These are phyloP conservation scores for Groenewaldozyma tartarivorans DNA, from an alignment of 805 yeast species.

Conservation along the genomic window DNA sequence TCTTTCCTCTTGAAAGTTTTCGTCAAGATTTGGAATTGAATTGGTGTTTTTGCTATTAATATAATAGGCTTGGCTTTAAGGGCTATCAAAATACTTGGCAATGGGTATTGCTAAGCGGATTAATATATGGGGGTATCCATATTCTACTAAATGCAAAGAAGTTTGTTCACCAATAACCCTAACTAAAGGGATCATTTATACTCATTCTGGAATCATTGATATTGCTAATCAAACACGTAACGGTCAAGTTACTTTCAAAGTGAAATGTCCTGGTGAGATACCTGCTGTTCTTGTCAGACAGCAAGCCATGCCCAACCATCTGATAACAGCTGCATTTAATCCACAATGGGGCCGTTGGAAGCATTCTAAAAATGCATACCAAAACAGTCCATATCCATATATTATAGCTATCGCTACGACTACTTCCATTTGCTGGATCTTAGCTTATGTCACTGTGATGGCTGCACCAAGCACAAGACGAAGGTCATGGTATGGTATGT, in stretches of 20 bases:
- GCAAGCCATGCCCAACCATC: no score
- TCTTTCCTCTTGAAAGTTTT: no score
- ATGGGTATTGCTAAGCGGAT: no score
- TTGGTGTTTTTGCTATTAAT: no score
- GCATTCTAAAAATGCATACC: conserved; percentile 2
- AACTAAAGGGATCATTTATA: not conserved
- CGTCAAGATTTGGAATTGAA: no score
- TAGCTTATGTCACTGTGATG: conserved; percentile 45
- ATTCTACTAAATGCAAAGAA: not conserved
- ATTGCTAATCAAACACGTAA: not conserved
- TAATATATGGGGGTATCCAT: conserved; percentile 1
- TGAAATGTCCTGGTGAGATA: not conserved
- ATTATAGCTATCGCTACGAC: conserved; percentile 54
- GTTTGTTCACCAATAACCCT: conserved; percentile 4
- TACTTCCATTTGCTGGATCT: conserved; percentile 55
- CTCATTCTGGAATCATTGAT: not conserved
- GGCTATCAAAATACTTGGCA: no score
- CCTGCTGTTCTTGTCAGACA: not conserved
- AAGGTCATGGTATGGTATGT: conserved; percentile 34
- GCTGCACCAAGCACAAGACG: conserved; percentile 45
- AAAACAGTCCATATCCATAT: conserved; percentile 40
- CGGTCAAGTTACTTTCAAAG: not conserved
- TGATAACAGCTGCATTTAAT: no score
- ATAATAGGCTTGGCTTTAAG: no score
- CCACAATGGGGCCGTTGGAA: conserved; percentile 15